Percentiles rank a stretch among this genome's conserved stretches.
Evolutionary conservation across 306 rosid species (phyloP).

Genomic region (Senna siamea): DNA sequence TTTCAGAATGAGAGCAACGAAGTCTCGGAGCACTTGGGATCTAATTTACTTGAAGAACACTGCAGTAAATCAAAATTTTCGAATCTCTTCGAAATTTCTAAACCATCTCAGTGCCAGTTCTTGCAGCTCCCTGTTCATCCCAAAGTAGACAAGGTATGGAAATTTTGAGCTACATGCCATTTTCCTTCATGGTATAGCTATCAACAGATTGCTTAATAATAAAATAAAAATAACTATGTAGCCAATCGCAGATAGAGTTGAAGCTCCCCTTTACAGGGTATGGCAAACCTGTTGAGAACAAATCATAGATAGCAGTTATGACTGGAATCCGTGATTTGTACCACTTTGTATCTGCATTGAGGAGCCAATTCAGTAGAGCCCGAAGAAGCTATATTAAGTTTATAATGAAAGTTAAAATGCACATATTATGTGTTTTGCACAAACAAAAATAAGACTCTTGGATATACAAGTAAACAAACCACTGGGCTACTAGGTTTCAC

Average conservation of each 20-base stretch:
- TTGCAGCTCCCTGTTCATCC: constrained; percentile 40
- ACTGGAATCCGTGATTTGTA: no score
- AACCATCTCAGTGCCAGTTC: constrained; percentile 40
- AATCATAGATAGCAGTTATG: no score
- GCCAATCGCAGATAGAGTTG: no score
- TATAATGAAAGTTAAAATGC: background rate
- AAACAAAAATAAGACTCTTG: background rate
- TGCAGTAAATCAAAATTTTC: constrained; percentile 1
- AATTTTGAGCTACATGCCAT: no score
- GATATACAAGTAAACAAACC: background rate
- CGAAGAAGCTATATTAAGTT: background rate
- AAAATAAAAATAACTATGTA: no score
- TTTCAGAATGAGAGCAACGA: constrained; percentile 13
- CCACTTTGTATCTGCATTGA: no score
- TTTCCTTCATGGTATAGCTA: no score
- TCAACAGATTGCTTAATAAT: no score
- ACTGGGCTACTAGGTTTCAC: background rate
- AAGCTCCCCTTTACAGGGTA: no score
- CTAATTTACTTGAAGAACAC: constrained; percentile 18
- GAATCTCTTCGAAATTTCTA: constrained; percentile 35
- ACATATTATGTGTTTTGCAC: background rate
- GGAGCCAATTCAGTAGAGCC: background rate
- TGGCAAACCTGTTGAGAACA: no score
- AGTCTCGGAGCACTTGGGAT: constrained; percentile 22
- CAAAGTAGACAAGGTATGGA: constrained; percentile 18